phyloP scores from a whole-genome alignment of 2,329 filamentous ascomycete species.

The Helotiales sp. region DNA sequence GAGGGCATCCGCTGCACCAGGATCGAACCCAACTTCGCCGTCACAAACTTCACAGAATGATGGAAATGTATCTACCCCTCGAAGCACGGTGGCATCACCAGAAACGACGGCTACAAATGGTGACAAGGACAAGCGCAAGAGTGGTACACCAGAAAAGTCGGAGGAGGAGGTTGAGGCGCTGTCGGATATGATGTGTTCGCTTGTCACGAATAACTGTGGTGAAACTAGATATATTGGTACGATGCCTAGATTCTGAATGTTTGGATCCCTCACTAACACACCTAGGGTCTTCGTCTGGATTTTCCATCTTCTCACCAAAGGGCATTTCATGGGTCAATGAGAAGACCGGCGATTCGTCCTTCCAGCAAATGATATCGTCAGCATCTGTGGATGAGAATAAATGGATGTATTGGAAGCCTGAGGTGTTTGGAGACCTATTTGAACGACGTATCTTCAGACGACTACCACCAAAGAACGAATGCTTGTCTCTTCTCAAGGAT shows the following conservation, averaged over 20 bases:
- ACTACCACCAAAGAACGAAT: conserved; percentile 84
- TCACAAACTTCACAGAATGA: conserved; percentile 52
- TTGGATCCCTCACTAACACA: conserved; percentile 63
- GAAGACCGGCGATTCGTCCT: conserved; percentile 94
- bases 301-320: conserved; percentile 98
- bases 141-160: conserved; percentile 50
- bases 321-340: conserved; percentile 98
- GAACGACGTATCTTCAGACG: conserved; percentile 81
- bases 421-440: conserved; percentile 93
- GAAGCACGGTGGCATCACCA: conserved; percentile 56
- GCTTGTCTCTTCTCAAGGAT: conserved; percentile 84
- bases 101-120: conserved; percentile 42
- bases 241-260: conserved; percentile 48
- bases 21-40: conserved; percentile 41
- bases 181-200: conserved; percentile 98
- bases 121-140: conserved; percentile 33
- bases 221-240: conserved; percentile 95
- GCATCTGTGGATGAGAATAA: conserved; percentile 93
- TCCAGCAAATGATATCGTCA: conserved; percentile 91
- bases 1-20: conserved; percentile 39
- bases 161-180: conserved; percentile 81
- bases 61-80: conserved; percentile 47
- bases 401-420: conserved; percentile 98
- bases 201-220: conserved; percentile 92
- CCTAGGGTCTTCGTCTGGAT: conserved; percentile 90